Base-by-base conservation (phyloP, 2,329 filamentous ascomycete genomes). In the Cadophora sp. region DNA sequence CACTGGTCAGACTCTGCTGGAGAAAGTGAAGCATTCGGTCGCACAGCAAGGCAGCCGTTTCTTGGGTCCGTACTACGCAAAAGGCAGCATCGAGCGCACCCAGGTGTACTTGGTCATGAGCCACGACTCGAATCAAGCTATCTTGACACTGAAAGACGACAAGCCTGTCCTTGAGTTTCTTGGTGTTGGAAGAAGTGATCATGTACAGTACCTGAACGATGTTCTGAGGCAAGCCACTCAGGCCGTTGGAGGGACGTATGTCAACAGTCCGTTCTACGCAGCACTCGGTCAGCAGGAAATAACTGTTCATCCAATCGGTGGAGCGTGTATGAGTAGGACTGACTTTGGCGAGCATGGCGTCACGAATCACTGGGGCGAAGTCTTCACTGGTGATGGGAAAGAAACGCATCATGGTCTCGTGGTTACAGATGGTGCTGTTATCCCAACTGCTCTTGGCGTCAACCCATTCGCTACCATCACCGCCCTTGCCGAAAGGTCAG, bases 401-500 rank as follows among this genome's bases (percentile, higher is more conserved):
- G 84, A 88, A 40, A 83, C 83, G 0, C 80, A 92, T 73, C 60
- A 80, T 0, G 89, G 89, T 0, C 81, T 92, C 1, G 81, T 91
- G 22, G 86, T 90, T 34, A 86, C 85, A 0, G 90, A 92, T 74
- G 89, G 81, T 9, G 82, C 89, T 2, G 79, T 87, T 0, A 84
- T 92, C 19, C 89, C 90, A 0, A 84, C 85, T 8, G 85, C 89
- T 0, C 80, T 92, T 1, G 80, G 89, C 16, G 87, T 88, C 3
- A 92, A 92, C 73, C 89, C 90, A 0, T 84, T 91, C 63, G 90
- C 89, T 1, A 92, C 89, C 0, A 92, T 92, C 71, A 85, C 89
- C 0, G 89, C 90, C 2, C 82, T 92, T 24, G 89, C 90, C 0
- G 90, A 92, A 78, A 82, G 90, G 11, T 86, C 86, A 0, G 83